These are phyloP conservation scores for Yarrowia divulgata DNA, from an alignment of 805 yeast species.

Conservation along the genomic window DNA sequence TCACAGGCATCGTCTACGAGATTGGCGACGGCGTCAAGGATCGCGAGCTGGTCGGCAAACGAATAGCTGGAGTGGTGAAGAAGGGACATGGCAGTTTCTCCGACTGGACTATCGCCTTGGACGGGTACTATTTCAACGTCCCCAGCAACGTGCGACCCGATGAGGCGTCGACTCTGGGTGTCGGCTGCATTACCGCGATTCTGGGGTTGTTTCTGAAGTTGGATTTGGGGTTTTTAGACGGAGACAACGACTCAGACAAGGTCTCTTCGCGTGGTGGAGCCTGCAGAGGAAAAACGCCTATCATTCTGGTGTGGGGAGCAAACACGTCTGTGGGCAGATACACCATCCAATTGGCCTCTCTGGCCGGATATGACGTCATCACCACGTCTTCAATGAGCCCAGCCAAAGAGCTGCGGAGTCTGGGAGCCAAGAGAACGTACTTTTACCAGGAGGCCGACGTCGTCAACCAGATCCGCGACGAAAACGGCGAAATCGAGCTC, in stretches of 20 bases:
- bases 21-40: constrained; percentile 24
- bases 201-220: constrained; percentile 10
- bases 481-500: constrained; percentile 28
- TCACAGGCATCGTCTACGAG: constrained; percentile 15
- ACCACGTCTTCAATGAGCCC: constrained; percentile 24
- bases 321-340: constrained; percentile 33
- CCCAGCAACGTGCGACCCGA: background rate
- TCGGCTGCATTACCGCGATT: constrained; percentile 8
- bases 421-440: constrained; percentile 17
- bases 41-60: constrained; percentile 22
- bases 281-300: background rate
- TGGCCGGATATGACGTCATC: constrained; percentile 16
- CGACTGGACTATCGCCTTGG: constrained; percentile 21
- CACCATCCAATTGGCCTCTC: background rate
- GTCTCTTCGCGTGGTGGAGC: background rate
- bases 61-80: constrained; percentile 14
- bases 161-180: constrained; percentile 11
- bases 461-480: constrained; percentile 13
- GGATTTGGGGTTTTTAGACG: background rate
- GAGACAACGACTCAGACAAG: background rate
- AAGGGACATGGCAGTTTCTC: constrained; percentile 5
- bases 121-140: constrained; percentile 13
- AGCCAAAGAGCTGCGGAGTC: constrained; percentile 13
- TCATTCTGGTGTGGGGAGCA: constrained; percentile 22
- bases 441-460: constrained; percentile 26